phyloP scores from a whole-genome alignment of 768 basidiomycete species.

The Trametes gibbosa region DNA sequence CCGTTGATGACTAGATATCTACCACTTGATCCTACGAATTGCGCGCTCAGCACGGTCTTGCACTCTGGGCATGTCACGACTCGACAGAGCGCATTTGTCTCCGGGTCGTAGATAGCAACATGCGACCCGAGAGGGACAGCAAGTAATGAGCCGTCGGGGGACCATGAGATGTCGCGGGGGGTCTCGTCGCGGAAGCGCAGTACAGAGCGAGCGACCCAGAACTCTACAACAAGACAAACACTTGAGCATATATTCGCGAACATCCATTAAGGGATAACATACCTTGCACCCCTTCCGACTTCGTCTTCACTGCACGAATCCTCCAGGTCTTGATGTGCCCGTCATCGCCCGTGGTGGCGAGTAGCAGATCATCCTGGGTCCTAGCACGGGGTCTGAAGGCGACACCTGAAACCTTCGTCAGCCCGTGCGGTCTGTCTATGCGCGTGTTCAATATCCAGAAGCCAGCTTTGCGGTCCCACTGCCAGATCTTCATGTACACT shows the following conservation, averaged over 20 bases:
- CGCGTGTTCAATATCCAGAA: conserved; percentile 83
- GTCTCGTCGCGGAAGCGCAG: conserved; percentile 65
- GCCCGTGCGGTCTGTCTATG: conserved; percentile 84
- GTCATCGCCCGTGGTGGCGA: conserved; percentile 78
- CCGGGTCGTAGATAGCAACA: conserved; percentile 73
- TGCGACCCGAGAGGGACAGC: conserved; percentile 66
- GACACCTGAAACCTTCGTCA: conserved; percentile 55
- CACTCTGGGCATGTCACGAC: conserved; percentile 60
- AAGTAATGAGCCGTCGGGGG: conserved; percentile 82
- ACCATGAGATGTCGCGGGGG: conserved; percentile 72
- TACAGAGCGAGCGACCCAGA: conserved; percentile 79
- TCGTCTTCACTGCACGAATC: conserved; percentile 44
- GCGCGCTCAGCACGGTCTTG: conserved; percentile 39
- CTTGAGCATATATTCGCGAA: neutral
- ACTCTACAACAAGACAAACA: conserved; percentile 43
- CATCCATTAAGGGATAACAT: conserved; percentile 20
- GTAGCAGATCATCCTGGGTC: conserved; percentile 34
- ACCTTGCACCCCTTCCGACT: conserved; percentile 54
- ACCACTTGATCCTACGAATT: conserved; percentile 72
- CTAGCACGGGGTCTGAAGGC: conserved; percentile 59
- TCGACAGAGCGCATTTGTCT: conserved; percentile 55
- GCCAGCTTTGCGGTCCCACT: conserved; percentile 64
- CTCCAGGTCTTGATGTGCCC: conserved; percentile 82
- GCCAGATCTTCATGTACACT: conserved; percentile 88
- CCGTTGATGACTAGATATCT: conserved; percentile 64